These are phyloP conservation scores for Clitopilus hobsonii DNA, from an alignment of 768 basidiomycete genomes.

Conservation along the genomic window DNA sequence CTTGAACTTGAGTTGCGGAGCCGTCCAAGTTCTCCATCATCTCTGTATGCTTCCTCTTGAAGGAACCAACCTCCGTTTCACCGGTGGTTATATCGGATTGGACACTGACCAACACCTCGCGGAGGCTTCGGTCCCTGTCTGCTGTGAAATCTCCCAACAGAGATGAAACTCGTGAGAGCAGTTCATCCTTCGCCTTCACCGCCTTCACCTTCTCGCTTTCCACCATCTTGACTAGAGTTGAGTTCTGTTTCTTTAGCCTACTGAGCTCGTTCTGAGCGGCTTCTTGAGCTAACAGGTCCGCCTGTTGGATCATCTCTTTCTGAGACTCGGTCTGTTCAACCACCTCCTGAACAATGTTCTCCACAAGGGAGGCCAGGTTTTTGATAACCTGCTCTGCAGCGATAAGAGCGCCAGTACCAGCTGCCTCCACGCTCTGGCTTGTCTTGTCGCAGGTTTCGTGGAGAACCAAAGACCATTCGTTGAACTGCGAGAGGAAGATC, in stretches of 20 bases:
- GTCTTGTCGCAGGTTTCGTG: slow-evolving; percentile 41
- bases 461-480: slow-evolving; percentile 52
- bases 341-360: slow-evolving; percentile 54
- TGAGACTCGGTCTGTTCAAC: slow-evolving; percentile 54
- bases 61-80: slow-evolving; percentile 43
- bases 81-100: slow-evolving; percentile 52
- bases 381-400: slow-evolving; percentile 56
- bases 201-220: slow-evolving; percentile 63
- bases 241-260: slow-evolving; percentile 70
- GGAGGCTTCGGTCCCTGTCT: slow-evolving; percentile 62
- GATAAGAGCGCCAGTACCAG: slow-evolving; percentile 39
- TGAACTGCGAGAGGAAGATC: slow-evolving; percentile 46
- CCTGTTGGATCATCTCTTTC: slow-evolving; percentile 42
- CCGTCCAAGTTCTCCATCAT: slow-evolving; percentile 35
- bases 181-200: slow-evolving; percentile 63
- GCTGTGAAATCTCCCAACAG: slow-evolving; percentile 68
- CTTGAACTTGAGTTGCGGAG: slow-evolving; percentile 36
- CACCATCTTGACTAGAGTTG: slow-evolving; percentile 52
- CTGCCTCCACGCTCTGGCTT: slow-evolving; percentile 40
- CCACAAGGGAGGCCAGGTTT: slow-evolving; percentile 54
- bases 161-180: slow-evolving; percentile 70
- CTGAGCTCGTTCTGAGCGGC: slow-evolving; percentile 49
- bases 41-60: slow-evolving; percentile 44
- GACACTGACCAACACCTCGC: slow-evolving; percentile 49
- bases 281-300: slow-evolving; percentile 42